A percentile compares a stretch with the other conserved stretches of the same genome.
Evolutionary conservation across 208 protist genomes (phyloP).

Genomic region (Leishmania mexicana): DNA sequence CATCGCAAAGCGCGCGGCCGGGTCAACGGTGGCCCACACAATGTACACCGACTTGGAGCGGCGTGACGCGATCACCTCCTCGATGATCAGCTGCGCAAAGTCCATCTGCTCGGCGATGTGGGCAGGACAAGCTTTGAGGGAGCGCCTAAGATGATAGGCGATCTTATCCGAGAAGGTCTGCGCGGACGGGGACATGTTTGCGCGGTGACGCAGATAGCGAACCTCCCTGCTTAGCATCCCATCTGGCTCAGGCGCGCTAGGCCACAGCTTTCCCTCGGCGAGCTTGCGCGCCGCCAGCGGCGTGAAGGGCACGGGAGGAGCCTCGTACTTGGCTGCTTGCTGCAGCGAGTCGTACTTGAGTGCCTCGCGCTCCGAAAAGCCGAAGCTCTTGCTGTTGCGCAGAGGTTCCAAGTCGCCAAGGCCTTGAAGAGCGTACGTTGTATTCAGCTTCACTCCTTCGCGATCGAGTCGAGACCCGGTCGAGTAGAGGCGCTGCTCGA

Average conservation of each 20-base stretch:
- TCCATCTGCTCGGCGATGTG: constrained; percentile 90
- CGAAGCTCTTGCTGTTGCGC: constrained; percentile 84
- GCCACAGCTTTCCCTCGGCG: constrained; percentile 86
- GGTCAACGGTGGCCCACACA: constrained; percentile 92
- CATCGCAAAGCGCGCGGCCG: constrained; percentile 77
- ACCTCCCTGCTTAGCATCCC: constrained; percentile 88
- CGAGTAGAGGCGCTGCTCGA: constrained; percentile 85
- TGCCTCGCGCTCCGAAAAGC: constrained; percentile 73
- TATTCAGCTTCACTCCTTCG: constrained; percentile 86
- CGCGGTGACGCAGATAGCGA: constrained; percentile 63
- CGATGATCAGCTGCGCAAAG: constrained; percentile 91
- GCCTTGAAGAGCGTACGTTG: constrained; percentile 85
- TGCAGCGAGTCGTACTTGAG: constrained; percentile 79
- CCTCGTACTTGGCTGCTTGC: constrained; percentile 73
- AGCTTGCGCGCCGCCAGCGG: constrained; percentile 86
- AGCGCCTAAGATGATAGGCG: constrained; percentile 86
- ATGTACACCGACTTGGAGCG: constrained; percentile 91
- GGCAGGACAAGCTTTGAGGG: constrained; percentile 76
- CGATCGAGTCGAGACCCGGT: constrained; percentile 75
- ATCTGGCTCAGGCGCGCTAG: constrained; percentile 70
- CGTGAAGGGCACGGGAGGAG: constrained; percentile 78
- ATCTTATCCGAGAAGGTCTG: constrained; percentile 81
- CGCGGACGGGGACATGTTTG: constrained; percentile 89
- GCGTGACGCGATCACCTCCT: constrained; percentile 84
- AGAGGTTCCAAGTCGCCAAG: constrained; percentile 88